Evolutionary conservation across 805 yeast species (phyloP).

Genomic region (Candida qinlingensis): DNA sequence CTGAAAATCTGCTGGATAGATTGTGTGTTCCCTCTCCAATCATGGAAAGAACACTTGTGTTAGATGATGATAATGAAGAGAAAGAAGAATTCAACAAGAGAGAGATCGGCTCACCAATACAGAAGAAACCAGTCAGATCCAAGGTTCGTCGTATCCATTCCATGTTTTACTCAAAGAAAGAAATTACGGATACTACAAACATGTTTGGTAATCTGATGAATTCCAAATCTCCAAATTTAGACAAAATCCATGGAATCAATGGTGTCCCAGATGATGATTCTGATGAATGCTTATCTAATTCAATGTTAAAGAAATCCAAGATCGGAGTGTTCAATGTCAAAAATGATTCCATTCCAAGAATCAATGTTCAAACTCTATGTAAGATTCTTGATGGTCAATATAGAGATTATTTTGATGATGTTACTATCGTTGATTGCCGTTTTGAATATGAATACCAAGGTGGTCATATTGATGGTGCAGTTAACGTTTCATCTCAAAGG

Average conservation of each 20-base stretch:
- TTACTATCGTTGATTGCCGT: conserved; percentile 75
- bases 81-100: conserved; percentile 20
- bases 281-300: conserved; percentile 12
- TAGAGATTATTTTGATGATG: conserved; percentile 36
- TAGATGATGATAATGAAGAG: conserved; percentile 7
- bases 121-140: conserved; percentile 25
- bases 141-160: conserved; percentile 61
- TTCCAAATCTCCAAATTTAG: conserved; percentile 12
- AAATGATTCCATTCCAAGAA: conserved; percentile 66
- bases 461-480: conserved; percentile 84
- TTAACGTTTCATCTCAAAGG: conserved; percentile 67
- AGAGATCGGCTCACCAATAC: conserved; percentile 37
- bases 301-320: conserved; percentile 25
- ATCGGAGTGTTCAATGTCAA: conserved; percentile 39
- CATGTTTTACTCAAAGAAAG: conserved; percentile 58
- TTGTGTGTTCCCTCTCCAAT: conserved; percentile 26
- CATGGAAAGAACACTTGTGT: conserved; percentile 11
- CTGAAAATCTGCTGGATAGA: conserved; percentile 16
- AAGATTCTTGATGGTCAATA: conserved; percentile 53
- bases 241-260: neutral
- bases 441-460: conserved; percentile 90
- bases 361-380: conserved; percentile 52
- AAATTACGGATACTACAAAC: conserved; percentile 34
- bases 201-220: conserved; percentile 25
- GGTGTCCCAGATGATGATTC: neutral